A percentile compares a stretch with the other conserved stretches of the same genome.
Evolutionary conservation across 495 filamentous ascomycete genomes (phyloP).

Genomic region (Platismatia glauca): DNA sequence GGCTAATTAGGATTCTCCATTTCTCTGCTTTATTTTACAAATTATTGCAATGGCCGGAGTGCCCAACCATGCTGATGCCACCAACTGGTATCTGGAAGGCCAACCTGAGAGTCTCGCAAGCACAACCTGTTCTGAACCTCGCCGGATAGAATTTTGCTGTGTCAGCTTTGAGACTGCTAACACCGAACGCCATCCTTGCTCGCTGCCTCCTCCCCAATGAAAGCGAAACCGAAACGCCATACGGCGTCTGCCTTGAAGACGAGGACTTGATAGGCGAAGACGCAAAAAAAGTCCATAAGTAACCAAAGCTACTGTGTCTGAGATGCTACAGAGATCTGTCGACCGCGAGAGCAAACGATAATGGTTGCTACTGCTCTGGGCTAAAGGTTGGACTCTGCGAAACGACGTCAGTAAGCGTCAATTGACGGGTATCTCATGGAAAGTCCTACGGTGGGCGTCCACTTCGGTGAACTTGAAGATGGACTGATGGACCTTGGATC

Average conservation of each 20-base stretch:
- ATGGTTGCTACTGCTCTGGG: slow-evolving; percentile 7
- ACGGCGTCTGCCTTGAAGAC: neutral
- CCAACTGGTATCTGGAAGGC: neutral
- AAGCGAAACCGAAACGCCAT: neutral
- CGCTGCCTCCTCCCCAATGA: neutral
- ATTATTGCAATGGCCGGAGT: neutral
- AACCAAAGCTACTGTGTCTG: neutral
- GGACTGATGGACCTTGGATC: slow-evolving; percentile 8
- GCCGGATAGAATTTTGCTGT: neutral
- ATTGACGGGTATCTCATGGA: neutral
- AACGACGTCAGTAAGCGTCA: neutral
- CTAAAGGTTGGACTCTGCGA: slow-evolving; percentile 11
- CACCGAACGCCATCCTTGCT: slow-evolving; percentile 11
- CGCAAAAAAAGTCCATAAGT: neutral
- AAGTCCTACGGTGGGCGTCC: slow-evolving; percentile 9
- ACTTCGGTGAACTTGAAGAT: slow-evolving; percentile 10
- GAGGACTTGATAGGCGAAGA: neutral
- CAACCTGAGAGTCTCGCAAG: neutral
- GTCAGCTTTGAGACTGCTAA: neutral
- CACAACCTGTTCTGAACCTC: slow-evolving; percentile 3
- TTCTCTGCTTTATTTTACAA: neutral
- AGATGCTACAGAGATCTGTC: too few relatives aligned
- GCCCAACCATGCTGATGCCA: neutral
- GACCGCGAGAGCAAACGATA: neutral
- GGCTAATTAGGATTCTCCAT: neutral